Evolutionary conservation across 768 basidiomycete genomes (phyloP), one percentile per base, ranked within the genome.

Genomic region (Tylopilus felleus): DNA sequence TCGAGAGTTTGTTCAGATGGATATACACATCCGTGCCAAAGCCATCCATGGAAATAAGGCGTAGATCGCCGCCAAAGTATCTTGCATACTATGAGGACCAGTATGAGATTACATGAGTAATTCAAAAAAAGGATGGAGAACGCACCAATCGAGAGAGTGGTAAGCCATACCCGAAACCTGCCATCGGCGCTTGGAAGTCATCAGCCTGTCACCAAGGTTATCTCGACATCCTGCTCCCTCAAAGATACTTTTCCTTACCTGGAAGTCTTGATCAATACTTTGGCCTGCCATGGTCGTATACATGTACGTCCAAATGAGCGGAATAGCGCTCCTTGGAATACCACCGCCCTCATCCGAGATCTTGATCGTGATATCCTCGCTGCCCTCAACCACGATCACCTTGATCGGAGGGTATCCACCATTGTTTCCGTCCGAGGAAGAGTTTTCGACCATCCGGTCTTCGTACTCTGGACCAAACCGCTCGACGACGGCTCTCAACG

Each of bases 11-110:
- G 67, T 94, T 94, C 49, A 95, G 74, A 68, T 95, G 93, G 57
- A 96, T 93, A 67, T 95, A 96, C 4, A 94, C 90, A 66, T 96
- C 93, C 31, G 90, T 93, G 9, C 93, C 93, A 65, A 90, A 93
- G n/a, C 97, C 96, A 59, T 99, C 97, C 95, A 99, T 98, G 38
- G 93, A 89, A 57, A 99, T 99, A 51, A 99, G 71, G n/a, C 91
- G 79, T 27, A 99, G 74, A 69, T 98, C 95, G 0, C 93, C 91
- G 0, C 93, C 96, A 65, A 98, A 97, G 68, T 97, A 99, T 44
- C 96, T 77, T 0, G 95, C 94, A 63, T 98, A 99, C 83, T 93
- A 39, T 38, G 21, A 38, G 50, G 43, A 25, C 21, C 10, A 19
- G 8, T 21, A 4, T 40, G 8, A 40, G 39, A 40, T 22, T 1